phyloP scores from a whole-genome alignment of 78 protist species.

The Anaeramoeba flamelloides region DNA sequence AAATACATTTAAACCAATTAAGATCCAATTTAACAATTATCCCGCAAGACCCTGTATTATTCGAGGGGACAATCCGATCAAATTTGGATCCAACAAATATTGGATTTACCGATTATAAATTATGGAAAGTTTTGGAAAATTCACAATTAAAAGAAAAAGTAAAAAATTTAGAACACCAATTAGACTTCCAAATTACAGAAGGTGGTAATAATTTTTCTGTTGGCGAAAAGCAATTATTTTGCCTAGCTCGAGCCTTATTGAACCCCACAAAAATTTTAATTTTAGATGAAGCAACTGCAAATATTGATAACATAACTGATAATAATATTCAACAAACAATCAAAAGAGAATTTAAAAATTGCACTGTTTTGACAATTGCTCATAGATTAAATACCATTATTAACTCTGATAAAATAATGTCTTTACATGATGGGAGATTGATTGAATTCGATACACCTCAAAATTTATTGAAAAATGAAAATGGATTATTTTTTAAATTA shows the following conservation, averaged over 20 bases:
- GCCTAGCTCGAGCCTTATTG: slow-evolving; percentile 77
- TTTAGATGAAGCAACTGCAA: slow-evolving; percentile 91
- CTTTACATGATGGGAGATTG: slow-evolving; percentile 23
- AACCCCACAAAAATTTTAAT: slow-evolving; percentile 70
- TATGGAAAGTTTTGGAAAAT: slow-evolving; percentile 33
- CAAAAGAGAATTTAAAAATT: slow-evolving; percentile 20
- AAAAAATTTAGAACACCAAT: slow-evolving; percentile 9
- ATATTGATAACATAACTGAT: slow-evolving; percentile 78
- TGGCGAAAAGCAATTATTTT: slow-evolving; percentile 85
- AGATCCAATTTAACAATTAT: slow-evolving; percentile 46
- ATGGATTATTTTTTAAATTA: background rate
- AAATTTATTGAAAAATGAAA: slow-evolving; percentile 1
- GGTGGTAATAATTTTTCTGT: slow-evolving; percentile 50
- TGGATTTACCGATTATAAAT: too few relatives aligned
- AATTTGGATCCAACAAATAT: slow-evolving; percentile 27
- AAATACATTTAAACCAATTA: slow-evolving; percentile 33
- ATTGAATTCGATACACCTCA: slow-evolving; percentile 26
- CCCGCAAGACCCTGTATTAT: slow-evolving; percentile 18
- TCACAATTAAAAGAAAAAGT: slow-evolving; percentile 4
- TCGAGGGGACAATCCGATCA: slow-evolving; percentile 10
- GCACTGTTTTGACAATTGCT: slow-evolving; percentile 74
- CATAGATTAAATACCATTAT: slow-evolving; percentile 68
- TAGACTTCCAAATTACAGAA: slow-evolving; percentile 6
- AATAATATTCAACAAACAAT: slow-evolving; percentile 34
- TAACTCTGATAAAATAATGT: slow-evolving; percentile 42